A percentile compares a stretch with the other conserved stretches of the same genome.
These are phyloP conservation scores for Pseudocercospora musae DNA, from an alignment of 2,329 filamentous ascomycete genomes.

Conservation along the genomic window DNA sequence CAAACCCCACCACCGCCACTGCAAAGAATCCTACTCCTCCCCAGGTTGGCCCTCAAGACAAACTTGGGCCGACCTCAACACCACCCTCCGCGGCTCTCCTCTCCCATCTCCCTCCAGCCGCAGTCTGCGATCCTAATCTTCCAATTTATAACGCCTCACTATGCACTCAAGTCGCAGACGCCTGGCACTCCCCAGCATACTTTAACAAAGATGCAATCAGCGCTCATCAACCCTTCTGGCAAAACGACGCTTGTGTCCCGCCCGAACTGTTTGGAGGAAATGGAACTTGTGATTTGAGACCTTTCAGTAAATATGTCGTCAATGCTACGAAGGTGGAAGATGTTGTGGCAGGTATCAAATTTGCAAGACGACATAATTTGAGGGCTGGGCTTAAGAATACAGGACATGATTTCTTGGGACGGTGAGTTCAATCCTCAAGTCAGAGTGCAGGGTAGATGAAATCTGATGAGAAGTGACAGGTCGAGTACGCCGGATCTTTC, in stretches of 20 bases:
- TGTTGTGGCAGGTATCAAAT: not conserved
- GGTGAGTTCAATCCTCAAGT: not conserved
- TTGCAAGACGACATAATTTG: not conserved
- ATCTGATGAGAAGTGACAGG: too few species aligned
- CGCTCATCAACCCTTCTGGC: not conserved
- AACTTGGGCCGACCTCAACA: not conserved
- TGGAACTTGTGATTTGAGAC: not conserved
- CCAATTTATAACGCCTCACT: not conserved
- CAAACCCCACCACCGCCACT: not conserved
- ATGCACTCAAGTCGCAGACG: not conserved
- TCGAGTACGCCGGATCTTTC: not conserved
- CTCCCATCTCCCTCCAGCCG: not conserved
- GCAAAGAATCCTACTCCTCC: not conserved
- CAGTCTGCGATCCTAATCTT: not conserved
- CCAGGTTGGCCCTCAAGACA: not conserved
- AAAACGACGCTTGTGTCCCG: not conserved
- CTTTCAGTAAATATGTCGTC: not conserved
- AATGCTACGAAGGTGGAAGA: not conserved
- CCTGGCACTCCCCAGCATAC: not conserved
- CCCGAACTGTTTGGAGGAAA: not conserved
- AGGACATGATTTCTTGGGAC: not conserved
- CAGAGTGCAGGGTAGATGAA: too few species aligned
- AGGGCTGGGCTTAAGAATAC: not conserved
- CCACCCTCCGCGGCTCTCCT: not conserved
- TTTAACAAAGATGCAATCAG: not conserved